phyloP scores from a whole-genome alignment of 1,284 basidiomycete species.

The Cryptococcus amylolentus region DNA sequence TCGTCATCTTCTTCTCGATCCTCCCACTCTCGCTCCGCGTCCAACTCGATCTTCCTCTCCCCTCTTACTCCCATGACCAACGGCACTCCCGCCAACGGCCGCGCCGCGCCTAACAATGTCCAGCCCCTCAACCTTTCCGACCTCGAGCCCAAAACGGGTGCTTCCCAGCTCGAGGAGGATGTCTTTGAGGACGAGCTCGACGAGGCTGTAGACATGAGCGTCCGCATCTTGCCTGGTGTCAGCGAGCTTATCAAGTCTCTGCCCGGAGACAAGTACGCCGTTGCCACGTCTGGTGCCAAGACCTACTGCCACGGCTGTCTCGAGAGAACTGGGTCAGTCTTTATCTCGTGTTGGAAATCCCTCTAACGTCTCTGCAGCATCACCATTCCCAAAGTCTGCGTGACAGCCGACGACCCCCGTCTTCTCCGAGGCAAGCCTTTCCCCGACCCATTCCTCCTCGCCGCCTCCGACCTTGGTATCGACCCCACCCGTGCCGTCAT shows the following conservation, averaged over 20 bases:
- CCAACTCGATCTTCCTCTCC: conserved; percentile 2
- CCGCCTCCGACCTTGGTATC: conserved; percentile 66
- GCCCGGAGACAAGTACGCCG: conserved; percentile 65
- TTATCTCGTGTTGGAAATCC: not conserved
- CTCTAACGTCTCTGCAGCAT: conserved; percentile 56
- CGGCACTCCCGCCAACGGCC: conserved; percentile 42
- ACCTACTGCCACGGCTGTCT: conserved; percentile 54
- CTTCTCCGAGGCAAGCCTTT: conserved; percentile 57
- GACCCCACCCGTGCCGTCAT: conserved; percentile 56
- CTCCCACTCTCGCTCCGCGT: conserved; percentile 1
- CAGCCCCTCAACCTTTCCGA: conserved; percentile 4
- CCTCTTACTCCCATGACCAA: conserved; percentile 23
- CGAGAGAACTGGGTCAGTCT: conserved; percentile 17
- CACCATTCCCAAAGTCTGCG: conserved; percentile 65
- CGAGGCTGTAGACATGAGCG: conserved; percentile 61
- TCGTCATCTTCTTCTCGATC: conserved; percentile 23
- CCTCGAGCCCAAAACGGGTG: conserved; percentile 5
- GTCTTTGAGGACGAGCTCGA: conserved; percentile 55
- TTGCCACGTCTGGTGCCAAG: conserved; percentile 71
- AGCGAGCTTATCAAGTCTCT: conserved; percentile 64
- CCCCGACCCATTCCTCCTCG: conserved; percentile 71
- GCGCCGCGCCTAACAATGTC: conserved; percentile 4
- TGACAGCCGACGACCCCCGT: conserved; percentile 69
- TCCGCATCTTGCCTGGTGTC: conserved; percentile 71
- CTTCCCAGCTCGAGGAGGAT: conserved; percentile 25